Evolutionary conservation across 2,329 filamentous ascomycete species (phyloP).

Genomic region (Corynespora cassiicola): DNA sequence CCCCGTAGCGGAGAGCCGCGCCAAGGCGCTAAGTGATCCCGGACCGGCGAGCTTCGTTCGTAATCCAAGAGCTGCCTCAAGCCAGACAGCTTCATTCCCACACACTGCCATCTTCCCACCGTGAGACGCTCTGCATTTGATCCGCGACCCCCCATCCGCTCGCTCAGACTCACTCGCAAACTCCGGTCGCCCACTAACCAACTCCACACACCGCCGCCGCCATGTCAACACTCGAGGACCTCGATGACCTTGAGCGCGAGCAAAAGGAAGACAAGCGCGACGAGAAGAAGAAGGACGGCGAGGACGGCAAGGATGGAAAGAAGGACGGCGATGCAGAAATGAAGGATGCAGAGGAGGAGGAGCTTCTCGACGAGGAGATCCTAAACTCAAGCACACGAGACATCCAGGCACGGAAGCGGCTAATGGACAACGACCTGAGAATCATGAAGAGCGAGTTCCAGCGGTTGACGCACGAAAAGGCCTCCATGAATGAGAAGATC

Average conservation of each 20-base stretch:
- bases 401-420: constrained; percentile 85
- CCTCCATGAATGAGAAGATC: constrained; percentile 96
- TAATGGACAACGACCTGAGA: constrained; percentile 95
- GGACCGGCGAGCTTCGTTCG: constrained; percentile 21
- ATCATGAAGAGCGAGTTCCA: constrained; percentile 99
- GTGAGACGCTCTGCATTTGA: constrained; percentile 5
- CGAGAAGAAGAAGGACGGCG: constrained; percentile 59
- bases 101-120: constrained; percentile 14
- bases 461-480: constrained; percentile 92
- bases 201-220: constrained; percentile 40
- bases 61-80: constrained; percentile 45
- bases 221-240: constrained; percentile 92
- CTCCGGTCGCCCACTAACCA: constrained; percentile 2
- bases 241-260: constrained; percentile 85
- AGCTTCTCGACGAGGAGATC: constrained; percentile 91
- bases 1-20: too few species aligned
- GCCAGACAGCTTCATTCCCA: constrained; percentile 30
- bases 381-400: constrained; percentile 92
- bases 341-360: constrained; percentile 79
- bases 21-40: constrained; percentile 7
- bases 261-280: constrained; percentile 73
- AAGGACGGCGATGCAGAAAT: constrained; percentile 82
- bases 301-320: constrained; percentile 63
- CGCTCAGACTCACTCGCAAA: neutral
- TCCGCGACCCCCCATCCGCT: neutral